Base-by-base conservation (phyloP, 2,329 filamentous ascomycete genomes). In the Trichophyton schoenleinii region DNA sequence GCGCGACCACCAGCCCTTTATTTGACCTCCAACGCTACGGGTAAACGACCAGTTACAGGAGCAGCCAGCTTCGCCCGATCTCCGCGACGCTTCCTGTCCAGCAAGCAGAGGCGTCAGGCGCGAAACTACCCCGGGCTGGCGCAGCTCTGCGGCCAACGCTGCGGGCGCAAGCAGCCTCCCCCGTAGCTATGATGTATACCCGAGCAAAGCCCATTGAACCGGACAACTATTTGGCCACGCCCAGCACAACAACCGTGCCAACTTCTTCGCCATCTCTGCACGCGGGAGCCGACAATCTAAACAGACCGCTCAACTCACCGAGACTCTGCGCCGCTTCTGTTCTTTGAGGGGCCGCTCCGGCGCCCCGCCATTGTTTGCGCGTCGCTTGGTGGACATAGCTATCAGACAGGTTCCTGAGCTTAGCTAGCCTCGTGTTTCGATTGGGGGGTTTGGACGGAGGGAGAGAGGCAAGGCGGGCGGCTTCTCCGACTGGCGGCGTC, bases 331-430 rank as follows among this genome's bases (percentile, higher is more conserved):
- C 46, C 65, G 65, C 59, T 66, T 66, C 25, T 61, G 61, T 20
- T 59, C 60, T 59, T 63, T 64, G 41, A 31, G 41, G 25, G 62
- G 60, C 9, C 61, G 34, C 7, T 66, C 65, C 22, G 62, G 61
- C 44, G 61, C 60, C 34, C 57, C 61, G 44, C 61, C 60, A 41
- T 41, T 42, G 55, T 86, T 63, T 83, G 82, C 46, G 89, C 84
- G 55, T 78, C 74, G 63, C 72, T 66, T 63, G 49, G 52, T 49
- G 38, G 62, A 58, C 60, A 63, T 64, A 38, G 34, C 34, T 38
- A 34, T 9, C 28, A 34, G 49, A 34, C 49, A 25, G 28, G 49
- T 22, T 53, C 49, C 34, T 38, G 49, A 61, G 55, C 60, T 59
- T 61, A 48, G 59, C 61, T 48, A 44, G 61, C 42, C 41, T 62